Conservation (phyloP, 1,284 basidiomycete species). For the Pseudozyma flocculosa region DNA sequence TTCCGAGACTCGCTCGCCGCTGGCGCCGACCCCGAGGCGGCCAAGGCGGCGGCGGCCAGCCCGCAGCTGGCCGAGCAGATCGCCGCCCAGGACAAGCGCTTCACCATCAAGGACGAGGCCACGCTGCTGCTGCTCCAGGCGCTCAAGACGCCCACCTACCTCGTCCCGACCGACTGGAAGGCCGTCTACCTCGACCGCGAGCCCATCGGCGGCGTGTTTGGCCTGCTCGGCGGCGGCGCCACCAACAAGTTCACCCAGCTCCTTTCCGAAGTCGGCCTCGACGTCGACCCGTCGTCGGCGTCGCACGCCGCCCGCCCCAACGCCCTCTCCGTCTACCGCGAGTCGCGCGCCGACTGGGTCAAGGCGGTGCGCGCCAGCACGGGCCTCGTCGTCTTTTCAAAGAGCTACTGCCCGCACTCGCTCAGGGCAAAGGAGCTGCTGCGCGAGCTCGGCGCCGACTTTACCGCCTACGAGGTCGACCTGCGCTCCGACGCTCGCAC, state of each 20-base stretch:
- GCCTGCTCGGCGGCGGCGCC: slow-evolving; percentile 10
- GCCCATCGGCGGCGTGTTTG: slow-evolving; percentile 7
- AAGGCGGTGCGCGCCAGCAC: slow-evolving; percentile 5
- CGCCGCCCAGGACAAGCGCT: not conserved
- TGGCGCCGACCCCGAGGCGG: no score
- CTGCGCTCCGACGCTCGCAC: slow-evolving; percentile 18
- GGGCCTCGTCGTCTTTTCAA: slow-evolving; percentile 34
- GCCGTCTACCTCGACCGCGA: slow-evolving; percentile 17
- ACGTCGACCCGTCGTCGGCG: not conserved
- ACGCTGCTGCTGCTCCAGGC: slow-evolving; percentile 23
- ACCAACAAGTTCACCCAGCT: slow-evolving; percentile 30
- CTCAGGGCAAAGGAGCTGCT: slow-evolving; percentile 24
- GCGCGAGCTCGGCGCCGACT: slow-evolving; percentile 14
- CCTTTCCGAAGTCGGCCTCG: slow-evolving; percentile 16
- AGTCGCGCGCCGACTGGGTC: slow-evolving; percentile 25
- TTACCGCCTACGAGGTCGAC: slow-evolving; percentile 31
- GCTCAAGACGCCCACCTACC: slow-evolving; percentile 11
- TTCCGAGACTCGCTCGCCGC: not conserved
- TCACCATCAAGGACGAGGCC: slow-evolving; percentile 16
- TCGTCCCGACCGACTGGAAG: slow-evolving; percentile 20
- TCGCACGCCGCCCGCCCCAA: slow-evolving; percentile 5
- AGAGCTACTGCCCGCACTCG: slow-evolving; percentile 36
- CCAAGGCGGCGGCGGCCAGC: no score
- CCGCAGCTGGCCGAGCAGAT: not conserved
- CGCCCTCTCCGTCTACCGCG: slow-evolving; percentile 16